Evolutionary conservation across 2,329 filamentous ascomycete genomes (phyloP).

Genomic region (Venturia asperata): DNA sequence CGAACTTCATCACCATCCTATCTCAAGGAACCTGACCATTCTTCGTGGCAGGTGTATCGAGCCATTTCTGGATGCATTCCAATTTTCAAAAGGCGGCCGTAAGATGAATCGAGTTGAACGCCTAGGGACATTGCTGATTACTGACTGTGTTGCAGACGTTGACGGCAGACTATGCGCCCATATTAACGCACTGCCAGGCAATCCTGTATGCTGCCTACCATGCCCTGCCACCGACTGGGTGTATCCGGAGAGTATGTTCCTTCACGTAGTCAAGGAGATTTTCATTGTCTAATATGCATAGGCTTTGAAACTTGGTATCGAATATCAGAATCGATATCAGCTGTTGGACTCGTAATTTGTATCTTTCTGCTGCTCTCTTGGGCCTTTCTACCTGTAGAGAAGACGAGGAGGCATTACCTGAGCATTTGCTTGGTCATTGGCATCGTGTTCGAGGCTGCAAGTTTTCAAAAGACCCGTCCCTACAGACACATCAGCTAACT

Average conservation of each 20-base stretch:
- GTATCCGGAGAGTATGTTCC: conserved; percentile 47
- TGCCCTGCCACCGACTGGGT: conserved; percentile 80
- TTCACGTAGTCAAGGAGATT: not conserved
- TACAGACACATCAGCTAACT: not conserved
- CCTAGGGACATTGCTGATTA: conserved; percentile 27
- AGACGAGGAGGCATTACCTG: conserved; percentile 86
- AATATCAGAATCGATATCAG: conserved; percentile 75
- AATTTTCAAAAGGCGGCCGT: conserved; percentile 57
- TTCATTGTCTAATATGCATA: conserved; percentile 24
- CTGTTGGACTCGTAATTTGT: conserved; percentile 64
- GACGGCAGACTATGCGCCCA: conserved; percentile 52
- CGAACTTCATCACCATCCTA: conserved; percentile 8
- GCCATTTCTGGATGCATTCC: conserved; percentile 60
- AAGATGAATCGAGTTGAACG: conserved; percentile 16
- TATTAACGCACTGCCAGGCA: conserved; percentile 37
- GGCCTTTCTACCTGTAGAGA: conserved; percentile 71
- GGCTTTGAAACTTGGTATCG: conserved; percentile 52
- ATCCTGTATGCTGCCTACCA: conserved; percentile 72
- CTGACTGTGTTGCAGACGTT: conserved; percentile 36
- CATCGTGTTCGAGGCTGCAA: conserved; percentile 71
- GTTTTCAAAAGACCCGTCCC: conserved; percentile 29
- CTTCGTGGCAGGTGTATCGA: conserved; percentile 52
- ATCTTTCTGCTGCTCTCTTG: conserved; percentile 75
- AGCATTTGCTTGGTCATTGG: conserved; percentile 77
- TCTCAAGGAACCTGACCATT: conserved; percentile 8